Evolutionary conservation across 116 monocot genomes (phyloP).

Genomic region (Thalassia testudinum): DNA sequence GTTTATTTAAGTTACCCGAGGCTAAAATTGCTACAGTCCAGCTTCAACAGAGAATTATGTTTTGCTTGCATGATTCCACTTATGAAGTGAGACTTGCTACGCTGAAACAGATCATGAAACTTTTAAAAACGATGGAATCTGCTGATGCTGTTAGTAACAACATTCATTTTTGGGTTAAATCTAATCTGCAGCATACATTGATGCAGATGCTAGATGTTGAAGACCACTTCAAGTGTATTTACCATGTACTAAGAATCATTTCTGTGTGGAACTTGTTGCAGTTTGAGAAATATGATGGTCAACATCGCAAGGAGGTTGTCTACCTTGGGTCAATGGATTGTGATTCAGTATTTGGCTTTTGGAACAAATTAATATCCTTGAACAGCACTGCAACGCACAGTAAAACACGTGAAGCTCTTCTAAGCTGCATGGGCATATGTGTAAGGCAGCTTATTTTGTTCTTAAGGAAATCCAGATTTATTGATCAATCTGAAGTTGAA

Average conservation of each 20-base stretch:
- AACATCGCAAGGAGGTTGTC: conserved; percentile 1
- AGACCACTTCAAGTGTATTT: conserved; percentile 70
- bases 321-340: conserved; percentile 9
- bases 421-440: conserved; percentile 87
- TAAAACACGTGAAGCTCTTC: conserved; percentile 58
- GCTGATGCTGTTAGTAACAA: conserved; percentile 2
- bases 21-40: background rate
- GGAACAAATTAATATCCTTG: conserved; percentile 63
- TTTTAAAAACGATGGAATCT: conserved; percentile 23
- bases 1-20: too few relatives aligned
- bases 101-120: conserved; percentile 54
- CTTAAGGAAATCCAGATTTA: conserved; percentile 8
- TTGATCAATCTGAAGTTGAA: conserved; percentile 7
- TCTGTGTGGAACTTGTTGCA: conserved; percentile 53
- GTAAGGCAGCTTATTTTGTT: conserved; percentile 37
- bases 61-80: conserved; percentile 46
- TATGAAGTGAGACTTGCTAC: conserved; percentile 74
- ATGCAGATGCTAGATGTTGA: conserved; percentile 38
- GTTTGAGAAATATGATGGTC: conserved; percentile 12
- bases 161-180: conserved; percentile 37
- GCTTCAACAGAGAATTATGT: conserved; percentile 31
- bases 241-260: conserved; percentile 71
- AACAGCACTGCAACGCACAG: conserved; percentile 22
- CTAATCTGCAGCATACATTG: conserved; percentile 34
- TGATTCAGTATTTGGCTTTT: conserved; percentile 40